Conservation (phyloP, 495 filamentous ascomycete species). For the Aspergillus avenaceus region DNA sequence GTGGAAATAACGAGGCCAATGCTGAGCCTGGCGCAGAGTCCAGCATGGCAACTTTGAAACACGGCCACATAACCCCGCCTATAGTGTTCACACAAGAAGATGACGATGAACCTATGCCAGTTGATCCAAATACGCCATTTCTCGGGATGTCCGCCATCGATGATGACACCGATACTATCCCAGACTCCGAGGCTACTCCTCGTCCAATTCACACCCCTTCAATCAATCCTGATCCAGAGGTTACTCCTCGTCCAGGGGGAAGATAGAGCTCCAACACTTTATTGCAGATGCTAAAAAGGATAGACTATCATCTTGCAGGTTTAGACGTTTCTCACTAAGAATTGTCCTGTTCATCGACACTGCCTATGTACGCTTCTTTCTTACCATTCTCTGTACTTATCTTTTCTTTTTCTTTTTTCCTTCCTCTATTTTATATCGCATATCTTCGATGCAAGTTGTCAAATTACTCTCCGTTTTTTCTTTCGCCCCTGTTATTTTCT, state of each 20-base stretch:
- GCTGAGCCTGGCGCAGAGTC: conserved; percentile 10
- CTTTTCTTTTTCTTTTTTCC: background rate
- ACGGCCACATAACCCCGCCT: conserved; percentile 37
- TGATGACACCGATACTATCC: conserved; percentile 19
- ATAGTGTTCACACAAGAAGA: conserved; percentile 11
- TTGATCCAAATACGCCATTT: conserved; percentile 27
- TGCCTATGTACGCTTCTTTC: background rate
- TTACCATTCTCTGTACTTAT: background rate
- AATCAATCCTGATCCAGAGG: conserved; percentile 48
- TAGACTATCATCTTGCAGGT: conserved; percentile 8
- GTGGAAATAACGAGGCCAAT: conserved; percentile 22
- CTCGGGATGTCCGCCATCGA: conserved; percentile 21
- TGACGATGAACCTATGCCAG: background rate
- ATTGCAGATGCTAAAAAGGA: background rate
- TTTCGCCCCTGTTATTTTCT: background rate
- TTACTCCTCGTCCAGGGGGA: conserved; percentile 49
- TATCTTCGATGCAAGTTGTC: background rate
- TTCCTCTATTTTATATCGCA: background rate
- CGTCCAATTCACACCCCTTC: conserved; percentile 34
- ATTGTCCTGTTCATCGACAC: background rate
- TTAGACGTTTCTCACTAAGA: background rate
- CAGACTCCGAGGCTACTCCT: conserved; percentile 38
- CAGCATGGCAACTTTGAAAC: conserved; percentile 5
- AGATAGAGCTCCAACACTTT: conserved; percentile 8
- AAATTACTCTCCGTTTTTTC: background rate